Evolutionary conservation across 345 rosid species (phyloP), one percentile per base, ranked within the genome.

Genomic region (Eucalyptus caleyi): DNA sequence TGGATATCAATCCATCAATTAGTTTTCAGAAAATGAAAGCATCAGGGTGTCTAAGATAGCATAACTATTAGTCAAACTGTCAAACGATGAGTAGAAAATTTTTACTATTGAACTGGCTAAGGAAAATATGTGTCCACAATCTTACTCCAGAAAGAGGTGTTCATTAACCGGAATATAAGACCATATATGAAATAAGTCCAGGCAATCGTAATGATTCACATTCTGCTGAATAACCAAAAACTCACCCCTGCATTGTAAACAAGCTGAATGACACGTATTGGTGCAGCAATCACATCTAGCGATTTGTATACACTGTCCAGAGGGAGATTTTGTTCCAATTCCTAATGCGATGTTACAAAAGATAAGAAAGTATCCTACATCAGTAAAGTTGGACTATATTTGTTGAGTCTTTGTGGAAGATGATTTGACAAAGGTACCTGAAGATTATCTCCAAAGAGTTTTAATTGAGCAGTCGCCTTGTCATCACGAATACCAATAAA

Each of bases 401-500:
- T 87, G 89, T 53, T 83, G 32, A 30, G 85, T 77, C 85, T 12
- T 8, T 21, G 83, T 47, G 51, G 45, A 86, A 40, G n/a, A 89
- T 67, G 82, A 90, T 59, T 80, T 45, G 72, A 90, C 21, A 86
- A 69, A 27, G 44, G 50, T 90, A 96, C 99, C 99, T 92, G 95
- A 92, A 97, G 92, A 94, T 95, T 95, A 91, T 97, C 96, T 89
- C 98, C 98, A 83, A 97, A 96, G 91, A 97, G 95, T 92, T 95
- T 95, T 87, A 97, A 93, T 93, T 95, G 95, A 91, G 97, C 93
- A 18, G 98, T 96, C 50, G 99, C 97, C 89, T 94, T 89, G 89
- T 97, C 97, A 91, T 97, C 99, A 90, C 97, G 95, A 67, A 97
- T 89, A 86, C 99, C 99, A 87, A 97, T 95, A 91, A 94, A 97